Base-by-base conservation (phyloP, 2,329 filamentous ascomycete genomes). In the Epicoccum sorghinum region DNA sequence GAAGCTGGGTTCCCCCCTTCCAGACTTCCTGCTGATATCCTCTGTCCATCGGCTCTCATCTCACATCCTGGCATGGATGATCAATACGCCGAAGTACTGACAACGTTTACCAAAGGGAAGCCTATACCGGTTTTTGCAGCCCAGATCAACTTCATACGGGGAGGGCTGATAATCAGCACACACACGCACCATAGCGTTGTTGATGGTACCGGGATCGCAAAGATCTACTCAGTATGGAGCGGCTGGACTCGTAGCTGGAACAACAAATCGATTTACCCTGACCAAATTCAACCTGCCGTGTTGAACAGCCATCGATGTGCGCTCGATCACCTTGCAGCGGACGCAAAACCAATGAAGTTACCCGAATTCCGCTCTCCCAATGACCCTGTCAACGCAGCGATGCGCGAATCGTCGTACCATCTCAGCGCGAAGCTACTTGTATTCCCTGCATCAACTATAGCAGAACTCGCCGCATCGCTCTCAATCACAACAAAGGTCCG, bases 81-180 rank as follows among this genome's bases (percentile, higher is more conserved):
- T 33, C 42, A 50, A 5, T 62, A 55, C n/a, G 62, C 47, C 9
- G 52, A 63, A 7, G 36, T 22, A 4, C 40, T 36, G 3, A 57
- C 54, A 1, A 53, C 37, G 2, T 55, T 66, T 2, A 24, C 39
- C 1, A 65, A 49, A 32, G 47, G 39, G 12, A 13, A 38, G 6
- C 46, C 58, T 2, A 42, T 65, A 7, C 65, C 68, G 2, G 61
- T 55, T 6, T 55, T 71, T 10, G 60, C 61, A 7, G 45, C 61
- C 2, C 63, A 69, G 41, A 63, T 62, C 7, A 64, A 57, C 8
- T 71, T 69, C 41, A 61, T 71, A 13, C 59, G 57, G 1, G 65
- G 64, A n/a, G 69, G 69, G 1, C 52, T 71, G 7, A 53, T 71
- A 7, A 40, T 71, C 18, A 70, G 67, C 37, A 46, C 64, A 1